Evolutionary conservation across 2,329 filamentous ascomycete species (phyloP), one percentile per base, ranked within the genome.

Genomic region (Trichoderma oligosporum): DNA sequence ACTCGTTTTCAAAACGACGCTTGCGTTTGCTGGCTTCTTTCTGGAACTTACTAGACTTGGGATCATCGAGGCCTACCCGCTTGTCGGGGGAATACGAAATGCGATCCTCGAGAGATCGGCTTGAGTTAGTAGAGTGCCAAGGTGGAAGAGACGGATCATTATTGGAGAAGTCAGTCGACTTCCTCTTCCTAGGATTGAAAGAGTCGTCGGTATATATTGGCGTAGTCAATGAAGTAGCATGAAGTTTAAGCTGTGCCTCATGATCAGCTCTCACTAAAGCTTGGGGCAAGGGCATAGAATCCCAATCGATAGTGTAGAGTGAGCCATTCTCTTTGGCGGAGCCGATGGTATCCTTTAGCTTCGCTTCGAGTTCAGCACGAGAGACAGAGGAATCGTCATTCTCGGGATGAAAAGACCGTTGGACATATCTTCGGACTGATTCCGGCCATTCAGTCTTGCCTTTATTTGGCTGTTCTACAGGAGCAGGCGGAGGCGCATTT

Each of bases 11-110:
- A 74, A 96, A 96, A 65, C 94, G 90, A 68, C 89, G 89, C 72
- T 87, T 89, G 64, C 94, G 88, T 77, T 91, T 92, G 75, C 95
- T 93, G 76, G 90, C 81, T 74, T 97, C 92, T 77, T 87, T 88
- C 75, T 89, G 85, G 72, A 87, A 94, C 89, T 96, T 96, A 94
- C 90, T 95, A 79, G 81, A 69, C 64, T 79, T 80, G 54, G 76
- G 72, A 61, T 80, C 78, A 64, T 79, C 77, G 69, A 74, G 71
- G 57, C 67, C 68, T 60, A 69, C 63, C 65, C 73, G 74, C 64
- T 77, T 78, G 42, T 70, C 68, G 47, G 69, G 62, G 59, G 78
- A 72, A 69, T 84, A 85, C 64, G 86, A 86, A 69, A 93, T 82
- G 65, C 91, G 90, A 69, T 91, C 86, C 76, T 90, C 88, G 66